Conservation (phyloP, 2,329 filamentous ascomycete genomes). For the Neophaeococcomyces aloes region DNA sequence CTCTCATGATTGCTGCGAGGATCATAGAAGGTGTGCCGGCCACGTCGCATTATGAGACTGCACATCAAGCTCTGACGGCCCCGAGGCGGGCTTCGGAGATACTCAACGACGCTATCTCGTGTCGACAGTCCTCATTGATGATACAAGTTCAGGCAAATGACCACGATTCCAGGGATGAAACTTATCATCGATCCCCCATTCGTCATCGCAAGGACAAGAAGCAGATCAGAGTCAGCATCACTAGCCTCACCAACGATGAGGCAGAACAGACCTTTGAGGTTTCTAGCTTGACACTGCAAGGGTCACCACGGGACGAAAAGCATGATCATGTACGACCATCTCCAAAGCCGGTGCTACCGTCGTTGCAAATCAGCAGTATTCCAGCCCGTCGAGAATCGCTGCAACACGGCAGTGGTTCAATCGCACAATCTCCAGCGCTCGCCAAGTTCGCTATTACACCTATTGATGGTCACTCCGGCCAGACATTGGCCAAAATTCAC, state of each 20-base stretch:
- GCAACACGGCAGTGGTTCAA: constrained; percentile 18
- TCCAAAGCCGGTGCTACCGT: background rate
- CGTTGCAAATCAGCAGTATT: background rate
- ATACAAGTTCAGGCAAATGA: background rate
- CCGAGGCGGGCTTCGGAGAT: constrained; percentile 5
- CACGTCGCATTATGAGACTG: background rate
- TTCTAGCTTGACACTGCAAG: background rate
- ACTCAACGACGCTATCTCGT: constrained; percentile 3
- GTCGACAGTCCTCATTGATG: background rate
- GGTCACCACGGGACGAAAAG: background rate
- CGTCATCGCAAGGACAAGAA: background rate
- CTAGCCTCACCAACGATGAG: background rate
- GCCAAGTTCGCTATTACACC: constrained; percentile 27
- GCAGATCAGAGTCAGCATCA: constrained; percentile 1
- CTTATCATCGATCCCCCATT: background rate
- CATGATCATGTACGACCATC: background rate
- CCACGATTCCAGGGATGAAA: background rate
- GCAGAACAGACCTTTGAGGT: background rate
- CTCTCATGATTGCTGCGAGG: background rate
- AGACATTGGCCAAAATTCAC: constrained; percentile 32
- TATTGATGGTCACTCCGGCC: constrained; percentile 23
- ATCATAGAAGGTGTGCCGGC: background rate
- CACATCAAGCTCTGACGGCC: constrained; percentile 4
- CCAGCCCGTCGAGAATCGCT: background rate
- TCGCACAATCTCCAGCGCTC: constrained; percentile 24